Percentiles rank a stretch among this genome's conserved stretches.
Conservation (phyloP, 345 rosid genomes). For the Populus tremula region DNA sequence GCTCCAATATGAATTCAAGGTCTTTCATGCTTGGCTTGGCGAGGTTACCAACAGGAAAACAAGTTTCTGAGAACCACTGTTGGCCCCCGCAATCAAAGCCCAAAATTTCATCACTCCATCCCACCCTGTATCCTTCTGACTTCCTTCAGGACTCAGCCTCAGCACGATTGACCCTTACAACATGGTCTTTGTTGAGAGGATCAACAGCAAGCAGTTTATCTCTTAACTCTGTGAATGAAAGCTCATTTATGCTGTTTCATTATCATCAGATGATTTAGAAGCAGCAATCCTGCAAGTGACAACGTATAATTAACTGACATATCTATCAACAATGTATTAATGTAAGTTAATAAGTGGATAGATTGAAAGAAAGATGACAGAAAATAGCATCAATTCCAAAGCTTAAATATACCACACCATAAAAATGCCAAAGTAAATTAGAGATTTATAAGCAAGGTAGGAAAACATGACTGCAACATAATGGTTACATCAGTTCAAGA, state of each 20-base stretch:
- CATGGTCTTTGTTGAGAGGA: slow-evolving; percentile 85
- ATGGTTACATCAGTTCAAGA: background rate
- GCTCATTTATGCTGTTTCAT: slow-evolving; percentile 58
- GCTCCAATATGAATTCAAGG: slow-evolving; percentile 79
- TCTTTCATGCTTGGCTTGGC: slow-evolving; percentile 87
- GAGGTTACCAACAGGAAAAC: slow-evolving; percentile 92
- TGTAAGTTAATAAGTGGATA: background rate
- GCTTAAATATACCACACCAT: background rate
- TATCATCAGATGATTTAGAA: slow-evolving; percentile 40
- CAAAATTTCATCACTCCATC: slow-evolving; percentile 95
- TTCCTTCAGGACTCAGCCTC: slow-evolving; percentile 98
- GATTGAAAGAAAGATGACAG: background rate
- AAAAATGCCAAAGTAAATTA: background rate
- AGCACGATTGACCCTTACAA: slow-evolving; percentile 69
- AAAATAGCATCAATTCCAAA: background rate
- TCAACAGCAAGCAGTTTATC: slow-evolving; percentile 87
- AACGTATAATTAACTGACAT: slow-evolving; percentile 15
- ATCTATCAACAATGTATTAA: background rate
- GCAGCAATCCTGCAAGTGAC: slow-evolving; percentile 43
- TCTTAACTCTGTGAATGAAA: slow-evolving; percentile 83
- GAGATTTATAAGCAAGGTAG: background rate
- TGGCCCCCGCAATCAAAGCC: slow-evolving; percentile 99
- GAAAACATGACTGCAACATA: background rate
- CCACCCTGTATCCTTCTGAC: slow-evolving; percentile 92
- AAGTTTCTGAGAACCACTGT: slow-evolving; percentile 97